Conservation (phyloP, 257 asterid species). For the Salvia splendens region DNA sequence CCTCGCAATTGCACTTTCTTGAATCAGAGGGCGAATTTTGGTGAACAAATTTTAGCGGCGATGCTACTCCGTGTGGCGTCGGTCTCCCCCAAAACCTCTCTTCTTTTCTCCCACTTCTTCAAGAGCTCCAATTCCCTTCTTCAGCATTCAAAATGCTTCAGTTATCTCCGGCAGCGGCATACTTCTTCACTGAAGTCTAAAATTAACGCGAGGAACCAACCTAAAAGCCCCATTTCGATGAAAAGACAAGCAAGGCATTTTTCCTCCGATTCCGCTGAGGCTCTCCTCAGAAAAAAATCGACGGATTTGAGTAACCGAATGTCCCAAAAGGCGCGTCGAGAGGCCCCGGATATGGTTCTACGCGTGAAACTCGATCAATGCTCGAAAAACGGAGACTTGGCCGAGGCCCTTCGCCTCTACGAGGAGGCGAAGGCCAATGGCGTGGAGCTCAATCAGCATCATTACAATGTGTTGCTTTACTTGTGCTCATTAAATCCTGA, state of each 20-base stretch:
- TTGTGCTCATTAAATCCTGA: conserved; percentile 52
- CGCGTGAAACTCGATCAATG: conserved; percentile 61
- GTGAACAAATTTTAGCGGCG: conserved; percentile 22
- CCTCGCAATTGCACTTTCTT: neutral
- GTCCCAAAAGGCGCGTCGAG: conserved; percentile 44
- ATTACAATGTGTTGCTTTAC: conserved; percentile 78
- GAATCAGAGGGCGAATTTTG: neutral
- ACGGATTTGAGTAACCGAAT: conserved; percentile 27
- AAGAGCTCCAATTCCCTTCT: conserved; percentile 33
- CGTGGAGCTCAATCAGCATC: conserved; percentile 55
- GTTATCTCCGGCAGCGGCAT: conserved; percentile 16
- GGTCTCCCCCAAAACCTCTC: conserved; percentile 43
- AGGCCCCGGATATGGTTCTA: conserved; percentile 61
- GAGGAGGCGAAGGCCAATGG: conserved; percentile 63
- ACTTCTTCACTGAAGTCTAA: conserved; percentile 17
- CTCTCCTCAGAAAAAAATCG: conserved; percentile 37
- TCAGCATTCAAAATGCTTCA: conserved; percentile 34
- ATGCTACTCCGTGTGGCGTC: conserved; percentile 44
- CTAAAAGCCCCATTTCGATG: conserved; percentile 35
- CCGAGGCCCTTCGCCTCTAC: conserved; percentile 72
- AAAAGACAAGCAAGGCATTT: conserved; percentile 37
- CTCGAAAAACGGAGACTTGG: conserved; percentile 57
- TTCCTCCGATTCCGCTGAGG: conserved; percentile 49
- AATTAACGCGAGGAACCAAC: conserved; percentile 29
- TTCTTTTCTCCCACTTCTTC: conserved; percentile 39